These are phyloP conservation scores for Asterella californica DNA, from an alignment of 225 moss, liverwort and hornwort genomes.

Conservation along the genomic window DNA sequence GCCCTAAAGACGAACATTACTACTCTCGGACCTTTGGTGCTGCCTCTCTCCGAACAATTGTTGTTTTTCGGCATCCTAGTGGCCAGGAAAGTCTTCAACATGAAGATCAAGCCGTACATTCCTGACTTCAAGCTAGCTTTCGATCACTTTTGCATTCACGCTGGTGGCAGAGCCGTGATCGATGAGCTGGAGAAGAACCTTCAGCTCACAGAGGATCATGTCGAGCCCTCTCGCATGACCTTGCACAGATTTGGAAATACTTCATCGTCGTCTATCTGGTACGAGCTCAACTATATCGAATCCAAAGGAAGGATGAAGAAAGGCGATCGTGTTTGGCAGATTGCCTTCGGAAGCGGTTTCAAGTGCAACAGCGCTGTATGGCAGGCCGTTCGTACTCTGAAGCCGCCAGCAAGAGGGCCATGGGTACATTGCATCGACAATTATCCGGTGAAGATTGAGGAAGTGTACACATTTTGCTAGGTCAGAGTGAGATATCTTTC, in stretches of 20 bases:
- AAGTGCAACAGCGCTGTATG: conserved; percentile 31
- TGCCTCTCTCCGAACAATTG: conserved; percentile 27
- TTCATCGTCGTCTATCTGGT: conserved; percentile 30
- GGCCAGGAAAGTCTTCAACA: conserved; percentile 26
- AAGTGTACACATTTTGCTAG: conserved; percentile 19
- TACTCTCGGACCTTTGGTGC: conserved; percentile 25
- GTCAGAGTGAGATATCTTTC: not conserved
- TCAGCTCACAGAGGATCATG: conserved; percentile 18
- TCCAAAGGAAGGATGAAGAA: conserved; percentile 24
- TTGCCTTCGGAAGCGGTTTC: conserved; percentile 29
- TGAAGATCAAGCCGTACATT: conserved; percentile 29
- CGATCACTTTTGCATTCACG: conserved; percentile 29
- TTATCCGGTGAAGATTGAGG: conserved; percentile 23
- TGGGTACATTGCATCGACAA: conserved; percentile 22
- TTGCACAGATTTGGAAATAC: conserved; percentile 31
- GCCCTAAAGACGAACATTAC: conserved; percentile 29
- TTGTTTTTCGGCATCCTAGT: conserved; percentile 27
- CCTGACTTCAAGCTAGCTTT: conserved; percentile 29
- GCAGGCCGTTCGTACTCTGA: conserved; percentile 22
- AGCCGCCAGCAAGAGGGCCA: conserved; percentile 20
- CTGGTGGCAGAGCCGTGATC: conserved; percentile 29
- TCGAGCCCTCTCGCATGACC: conserved; percentile 28
- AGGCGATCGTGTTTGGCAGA: conserved; percentile 30
- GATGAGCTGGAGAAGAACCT: conserved; percentile 31
- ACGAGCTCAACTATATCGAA: conserved; percentile 27